These are phyloP conservation scores for Falciphora oryzae DNA, from an alignment of 2,329 filamentous ascomycete genomes.

Conservation along the genomic window DNA sequence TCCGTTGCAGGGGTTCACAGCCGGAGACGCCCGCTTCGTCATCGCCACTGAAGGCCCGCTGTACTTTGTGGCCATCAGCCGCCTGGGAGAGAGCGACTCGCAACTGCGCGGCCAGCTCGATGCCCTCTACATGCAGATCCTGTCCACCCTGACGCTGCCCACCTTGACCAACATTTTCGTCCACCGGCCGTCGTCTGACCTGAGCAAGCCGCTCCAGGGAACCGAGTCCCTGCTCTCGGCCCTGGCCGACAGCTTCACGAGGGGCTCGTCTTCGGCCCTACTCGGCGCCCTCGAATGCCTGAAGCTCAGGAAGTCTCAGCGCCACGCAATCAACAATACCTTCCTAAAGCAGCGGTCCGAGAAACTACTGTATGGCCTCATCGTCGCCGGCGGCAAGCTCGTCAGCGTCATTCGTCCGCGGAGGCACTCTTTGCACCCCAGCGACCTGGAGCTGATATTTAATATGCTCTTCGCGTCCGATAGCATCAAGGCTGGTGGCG, in stretches of 20 bases:
- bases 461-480: constrained; percentile 99
- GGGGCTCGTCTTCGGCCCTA: constrained; percentile 81
- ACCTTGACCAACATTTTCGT: constrained; percentile 82
- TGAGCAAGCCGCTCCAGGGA: constrained; percentile 82
- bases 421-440: constrained; percentile 90
- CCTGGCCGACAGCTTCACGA: constrained; percentile 89
- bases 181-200: constrained; percentile 85
- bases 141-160: constrained; percentile 89
- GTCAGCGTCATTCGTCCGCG: constrained; percentile 94
- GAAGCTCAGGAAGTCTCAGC: constrained; percentile 82
- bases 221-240: constrained; percentile 89
- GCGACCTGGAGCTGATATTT: constrained; percentile 93
- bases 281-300: constrained; percentile 89
- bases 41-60: constrained; percentile 79
- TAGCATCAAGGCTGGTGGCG: constrained; percentile 80
- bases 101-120: constrained; percentile 86
- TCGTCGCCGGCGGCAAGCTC: constrained; percentile 86
- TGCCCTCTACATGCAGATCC: constrained; percentile 94
- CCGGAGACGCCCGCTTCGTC: constrained; percentile 81
- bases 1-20: constrained; percentile 74
- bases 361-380: constrained; percentile 82
- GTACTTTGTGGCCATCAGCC: constrained; percentile 90
- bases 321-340: constrained; percentile 78
- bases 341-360: constrained; percentile 73
- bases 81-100: constrained; percentile 82